These are phyloP conservation scores for Lodderomyces theae DNA, from an alignment of 1,139 yeast species.

Conservation along the genomic window DNA sequence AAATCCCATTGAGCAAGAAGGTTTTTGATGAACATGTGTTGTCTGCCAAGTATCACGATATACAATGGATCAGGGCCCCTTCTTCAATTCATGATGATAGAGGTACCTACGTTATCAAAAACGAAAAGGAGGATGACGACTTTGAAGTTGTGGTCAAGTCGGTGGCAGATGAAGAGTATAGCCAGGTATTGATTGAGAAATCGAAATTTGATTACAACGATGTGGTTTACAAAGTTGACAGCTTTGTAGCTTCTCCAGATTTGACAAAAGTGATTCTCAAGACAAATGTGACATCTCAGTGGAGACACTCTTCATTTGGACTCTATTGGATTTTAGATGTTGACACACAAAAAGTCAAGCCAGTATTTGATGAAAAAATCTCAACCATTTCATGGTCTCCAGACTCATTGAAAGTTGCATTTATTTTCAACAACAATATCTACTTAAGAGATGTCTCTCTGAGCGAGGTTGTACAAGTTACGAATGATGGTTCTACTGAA, in stretches of 20 bases:
- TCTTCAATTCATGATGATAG: conserved; percentile 41
- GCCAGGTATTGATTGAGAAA: conserved; percentile 48
- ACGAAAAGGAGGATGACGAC: conserved; percentile 24
- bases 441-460: conserved; percentile 32
- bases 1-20: conserved; percentile 13
- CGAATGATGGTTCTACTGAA: conserved; percentile 49
- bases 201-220: conserved; percentile 41
- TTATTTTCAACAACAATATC: conserved; percentile 62
- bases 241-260: conserved; percentile 63
- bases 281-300: conserved; percentile 54
- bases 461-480: conserved; percentile 31
- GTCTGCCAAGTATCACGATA: conserved; percentile 43
- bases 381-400: conserved; percentile 78
- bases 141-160: conserved; percentile 38
- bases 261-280: conserved; percentile 52
- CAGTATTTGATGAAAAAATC: conserved; percentile 28
- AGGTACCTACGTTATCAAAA: conserved; percentile 53
- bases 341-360: conserved; percentile 22
- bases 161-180: conserved; percentile 47
- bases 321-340: conserved; percentile 56
- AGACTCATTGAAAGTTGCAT: conserved; percentile 60
- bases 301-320: conserved; percentile 75
- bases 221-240: conserved; percentile 45
- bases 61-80: conserved; percentile 67
- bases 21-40: conserved; percentile 40